Evolutionary conservation across 352 stramenopile species (phyloP), one percentile per base, ranked within the genome.

Genomic region (Phytophthora agathidicida): DNA sequence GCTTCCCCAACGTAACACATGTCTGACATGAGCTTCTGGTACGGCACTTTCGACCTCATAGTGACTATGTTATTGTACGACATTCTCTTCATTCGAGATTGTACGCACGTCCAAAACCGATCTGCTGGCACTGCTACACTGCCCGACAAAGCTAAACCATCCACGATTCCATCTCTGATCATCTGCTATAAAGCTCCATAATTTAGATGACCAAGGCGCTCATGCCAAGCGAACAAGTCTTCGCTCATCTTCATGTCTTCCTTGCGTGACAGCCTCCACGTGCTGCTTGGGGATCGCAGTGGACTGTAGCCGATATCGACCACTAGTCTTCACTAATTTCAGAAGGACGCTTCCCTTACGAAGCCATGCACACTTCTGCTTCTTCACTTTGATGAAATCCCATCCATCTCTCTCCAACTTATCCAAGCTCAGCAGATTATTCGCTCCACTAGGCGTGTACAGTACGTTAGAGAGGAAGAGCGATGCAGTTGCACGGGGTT

Each of bases 1-100:
- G 32, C 3, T n/a, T n/a, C 30, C 5, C 28, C 37, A 14, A 64
- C 26, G 7, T 64, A 41, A 7, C 23, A 64, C 55, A 64, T 58
- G 7, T 57, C 55, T 11, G 37, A 52, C 37, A 64, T 64, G 11
- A 47, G n/a, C 28, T 64, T 57, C 14, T 51, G 55, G n/a, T 31
- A 64, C 16, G 54, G 44, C 16, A n/a, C 26, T 3, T 46, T 24
- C 39, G 5, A 24, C 8, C n/a, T 30, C 33, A 27, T 37, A 20
- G 16, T 44, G 54, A 27, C 36, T 38, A 11, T 38, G 8, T 36
- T 63, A 28, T 56, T 50, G 31, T 63, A 63, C 2, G 26, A 63
- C 36, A 57, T 57, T 9, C 54, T 17, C 9, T 19, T 50, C 27
- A 49, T 36, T 41, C 7, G 19, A 13, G 20, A 30, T 4, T 39